Percentiles rank a stretch among this genome's conserved stretches.
phyloP scores from a whole-genome alignment of 163 green algal species.

The Coccomyxa subellipsoidea region DNA sequence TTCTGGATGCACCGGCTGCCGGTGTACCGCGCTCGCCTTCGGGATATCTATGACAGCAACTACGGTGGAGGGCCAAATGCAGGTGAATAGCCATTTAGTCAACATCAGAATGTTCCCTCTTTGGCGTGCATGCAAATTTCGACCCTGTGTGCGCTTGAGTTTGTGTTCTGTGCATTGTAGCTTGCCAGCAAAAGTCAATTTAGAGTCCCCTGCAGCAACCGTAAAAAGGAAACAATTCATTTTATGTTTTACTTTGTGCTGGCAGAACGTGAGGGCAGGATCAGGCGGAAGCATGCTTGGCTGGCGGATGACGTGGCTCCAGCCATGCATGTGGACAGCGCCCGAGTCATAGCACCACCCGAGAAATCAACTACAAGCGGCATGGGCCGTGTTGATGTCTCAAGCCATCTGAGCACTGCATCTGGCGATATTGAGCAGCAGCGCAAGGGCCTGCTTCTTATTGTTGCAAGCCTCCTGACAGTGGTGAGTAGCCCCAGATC shows the following conservation, averaged over 20 bases:
- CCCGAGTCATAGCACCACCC: neutral
- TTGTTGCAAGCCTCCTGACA: neutral
- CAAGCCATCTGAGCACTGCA: neutral
- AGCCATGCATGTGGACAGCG: neutral
- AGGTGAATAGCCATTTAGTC: neutral
- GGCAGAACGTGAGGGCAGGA: neutral
- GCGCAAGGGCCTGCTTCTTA: neutral
- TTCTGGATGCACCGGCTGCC: constrained; percentile 30
- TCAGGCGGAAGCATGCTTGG: neutral
- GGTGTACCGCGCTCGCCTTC: constrained; percentile 19
- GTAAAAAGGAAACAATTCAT: too few species aligned
- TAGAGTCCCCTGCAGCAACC: too few species aligned
- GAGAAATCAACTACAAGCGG: neutral
- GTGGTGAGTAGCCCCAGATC: neutral
- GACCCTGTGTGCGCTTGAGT: too few species aligned
- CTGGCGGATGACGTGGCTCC: neutral
- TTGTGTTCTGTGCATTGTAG: too few species aligned
- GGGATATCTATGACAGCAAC: constrained; percentile 16
- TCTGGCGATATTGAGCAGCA: neutral
- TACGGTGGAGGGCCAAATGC: neutral
- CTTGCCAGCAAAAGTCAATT: too few species aligned
- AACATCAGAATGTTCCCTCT: too few species aligned
- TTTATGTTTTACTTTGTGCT: too few species aligned
- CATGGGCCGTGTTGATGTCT: neutral
- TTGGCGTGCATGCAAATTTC: too few species aligned